Conservation (phyloP, 73 alveolate genomes). For the Paraurostyla sp. region DNA sequence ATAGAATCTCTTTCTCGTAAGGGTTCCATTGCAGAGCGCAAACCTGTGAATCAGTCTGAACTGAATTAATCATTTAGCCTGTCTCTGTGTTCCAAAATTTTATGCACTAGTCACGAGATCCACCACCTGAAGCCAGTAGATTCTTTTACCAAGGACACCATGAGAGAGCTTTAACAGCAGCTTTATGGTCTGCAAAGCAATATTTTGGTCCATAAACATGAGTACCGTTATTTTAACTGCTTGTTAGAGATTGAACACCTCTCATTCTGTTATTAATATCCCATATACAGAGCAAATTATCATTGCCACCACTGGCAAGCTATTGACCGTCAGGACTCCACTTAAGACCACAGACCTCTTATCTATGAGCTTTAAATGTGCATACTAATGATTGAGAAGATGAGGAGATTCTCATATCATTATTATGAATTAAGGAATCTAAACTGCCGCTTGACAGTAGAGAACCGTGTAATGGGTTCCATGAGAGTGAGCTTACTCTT, state of each 20-base stretch:
- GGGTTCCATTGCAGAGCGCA: slow-evolving; percentile 90
- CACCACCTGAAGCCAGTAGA: slow-evolving; percentile 94
- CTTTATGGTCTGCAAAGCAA: slow-evolving; percentile 87
- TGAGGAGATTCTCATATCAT: slow-evolving; percentile 80
- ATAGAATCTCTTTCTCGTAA: slow-evolving; percentile 88
- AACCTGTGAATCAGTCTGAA: slow-evolving; percentile 74
- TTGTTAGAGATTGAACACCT: slow-evolving; percentile 66
- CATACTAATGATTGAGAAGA: slow-evolving; percentile 68
- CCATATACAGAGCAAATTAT: slow-evolving; percentile 89
- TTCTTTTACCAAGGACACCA: slow-evolving; percentile 94
- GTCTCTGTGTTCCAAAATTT: slow-evolving; percentile 89
- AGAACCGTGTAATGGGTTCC: slow-evolving; percentile 80
- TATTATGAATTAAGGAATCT: slow-evolving; percentile 83
- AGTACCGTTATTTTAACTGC: slow-evolving; percentile 37
- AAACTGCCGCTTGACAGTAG: slow-evolving; percentile 85
- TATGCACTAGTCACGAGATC: slow-evolving; percentile 86
- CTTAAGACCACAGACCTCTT: slow-evolving; percentile 92
- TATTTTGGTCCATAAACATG: slow-evolving; percentile 66
- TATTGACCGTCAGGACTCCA: slow-evolving; percentile 88
- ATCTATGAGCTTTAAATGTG: slow-evolving; percentile 81
- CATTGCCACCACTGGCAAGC: slow-evolving; percentile 94
- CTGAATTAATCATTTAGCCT: slow-evolving; percentile 72
- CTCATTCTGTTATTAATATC: slow-evolving; percentile 78
- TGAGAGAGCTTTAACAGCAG: slow-evolving; percentile 93
- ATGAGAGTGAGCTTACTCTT: slow-evolving; percentile 85